These are phyloP conservation scores for Trametes meyenii DNA, from an alignment of 768 basidiomycete species.

Conservation along the genomic window DNA sequence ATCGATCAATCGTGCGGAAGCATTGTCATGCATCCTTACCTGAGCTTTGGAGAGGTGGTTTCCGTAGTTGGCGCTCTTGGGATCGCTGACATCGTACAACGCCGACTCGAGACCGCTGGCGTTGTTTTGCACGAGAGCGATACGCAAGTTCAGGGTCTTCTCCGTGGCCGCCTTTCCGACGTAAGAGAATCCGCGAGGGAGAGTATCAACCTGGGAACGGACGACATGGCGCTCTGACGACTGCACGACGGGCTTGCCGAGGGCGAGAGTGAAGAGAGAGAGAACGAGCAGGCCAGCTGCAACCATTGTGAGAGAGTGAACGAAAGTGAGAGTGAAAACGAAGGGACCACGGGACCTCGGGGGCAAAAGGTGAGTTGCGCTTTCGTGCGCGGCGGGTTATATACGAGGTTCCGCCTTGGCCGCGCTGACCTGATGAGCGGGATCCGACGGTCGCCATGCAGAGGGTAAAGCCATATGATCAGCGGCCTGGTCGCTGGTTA, in stretches of 20 bases:
- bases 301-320: slow-evolving; percentile 20
- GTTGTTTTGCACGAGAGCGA: slow-evolving; percentile 43
- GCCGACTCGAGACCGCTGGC: slow-evolving; percentile 40
- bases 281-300: slow-evolving; percentile 27
- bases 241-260: slow-evolving; percentile 27
- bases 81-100: slow-evolving; percentile 42
- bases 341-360: slow-evolving; percentile 25
- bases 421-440: not conserved
- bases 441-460: slow-evolving; percentile 20
- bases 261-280: slow-evolving; percentile 28
- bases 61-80: slow-evolving; percentile 39
- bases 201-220: slow-evolving; percentile 27
- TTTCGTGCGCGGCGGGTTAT: not conserved
- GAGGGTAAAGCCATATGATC: slow-evolving; percentile 19
- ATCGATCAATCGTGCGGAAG: no score
- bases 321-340: slow-evolving; percentile 20
- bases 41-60: slow-evolving; percentile 27
- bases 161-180: slow-evolving; percentile 33
- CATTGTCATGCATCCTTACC: slow-evolving; percentile 24
- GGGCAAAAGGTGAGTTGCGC: slow-evolving; percentile 12
- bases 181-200: slow-evolving; percentile 36
- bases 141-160: slow-evolving; percentile 39
- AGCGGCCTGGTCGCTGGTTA: slow-evolving; percentile 12
- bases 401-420: not conserved
- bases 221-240: slow-evolving; percentile 30